A percentile compares a stretch with the other conserved stretches of the same genome.
Evolutionary conservation across 192 early-diverging fungal genomes (phyloP).

Genomic region (Rhizoclosmatium globosum): DNA sequence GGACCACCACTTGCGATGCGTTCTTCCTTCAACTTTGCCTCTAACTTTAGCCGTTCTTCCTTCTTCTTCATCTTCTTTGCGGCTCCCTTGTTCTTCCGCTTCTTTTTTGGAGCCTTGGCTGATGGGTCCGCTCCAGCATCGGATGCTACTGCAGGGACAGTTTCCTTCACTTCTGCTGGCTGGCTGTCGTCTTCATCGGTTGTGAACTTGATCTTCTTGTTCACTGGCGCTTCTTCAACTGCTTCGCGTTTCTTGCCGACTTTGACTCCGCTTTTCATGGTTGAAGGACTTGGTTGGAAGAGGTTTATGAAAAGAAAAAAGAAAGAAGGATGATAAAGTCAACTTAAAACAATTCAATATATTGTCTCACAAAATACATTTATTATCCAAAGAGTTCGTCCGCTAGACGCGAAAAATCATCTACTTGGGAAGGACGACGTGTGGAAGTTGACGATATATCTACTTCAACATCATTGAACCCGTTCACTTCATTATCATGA

Average conservation of each 20-base stretch:
- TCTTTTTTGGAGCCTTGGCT: constrained; percentile 9
- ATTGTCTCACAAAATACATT: neutral
- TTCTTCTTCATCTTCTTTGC: constrained; percentile 14
- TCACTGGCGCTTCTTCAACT: neutral
- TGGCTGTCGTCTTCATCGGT: neutral
- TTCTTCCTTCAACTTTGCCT: constrained; percentile 7
- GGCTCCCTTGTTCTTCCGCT: constrained; percentile 11
- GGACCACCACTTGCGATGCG: constrained; percentile 18
- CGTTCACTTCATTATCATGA: too few relatives aligned
- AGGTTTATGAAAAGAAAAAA: too few relatives aligned
- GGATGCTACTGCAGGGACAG: neutral
- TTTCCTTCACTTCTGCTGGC: neutral
- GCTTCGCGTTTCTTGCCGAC: too few relatives aligned
- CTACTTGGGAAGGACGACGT: neutral
- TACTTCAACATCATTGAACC: too few relatives aligned
- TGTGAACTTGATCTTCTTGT: constrained; percentile 22
- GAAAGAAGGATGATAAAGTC: too few relatives aligned
- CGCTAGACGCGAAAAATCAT: constrained; percentile 12
- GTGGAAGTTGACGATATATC: neutral
- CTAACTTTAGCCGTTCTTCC: constrained; percentile 2
- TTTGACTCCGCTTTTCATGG: too few relatives aligned
- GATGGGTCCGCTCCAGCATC: neutral
- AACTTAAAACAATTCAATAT: too few relatives aligned
- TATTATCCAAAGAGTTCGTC: constrained; percentile 23
- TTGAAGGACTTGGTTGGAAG: too few relatives aligned